Conservation (phyloP, 805 yeast species). For the Saturnispora mendoncae region DNA sequence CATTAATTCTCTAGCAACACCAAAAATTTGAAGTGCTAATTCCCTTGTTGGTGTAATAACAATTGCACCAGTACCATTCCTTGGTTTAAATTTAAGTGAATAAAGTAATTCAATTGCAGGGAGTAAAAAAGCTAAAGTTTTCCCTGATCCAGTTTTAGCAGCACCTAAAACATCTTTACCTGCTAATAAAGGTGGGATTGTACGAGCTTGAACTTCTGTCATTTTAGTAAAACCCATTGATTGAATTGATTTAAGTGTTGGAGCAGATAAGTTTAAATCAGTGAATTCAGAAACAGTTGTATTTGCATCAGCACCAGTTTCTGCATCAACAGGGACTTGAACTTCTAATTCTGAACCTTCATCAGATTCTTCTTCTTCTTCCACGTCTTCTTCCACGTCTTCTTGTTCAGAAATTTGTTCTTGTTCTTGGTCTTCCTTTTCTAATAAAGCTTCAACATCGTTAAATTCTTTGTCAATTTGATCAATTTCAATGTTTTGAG, state of each 20-base stretch:
- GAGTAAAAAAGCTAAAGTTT: slow-evolving; percentile 87
- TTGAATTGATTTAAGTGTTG: slow-evolving; percentile 70
- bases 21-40: slow-evolving; percentile 93
- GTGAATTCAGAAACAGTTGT: slow-evolving; percentile 29
- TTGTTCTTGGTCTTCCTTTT: slow-evolving; percentile 16
- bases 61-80: slow-evolving; percentile 97
- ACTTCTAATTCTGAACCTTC: slow-evolving; percentile 20
- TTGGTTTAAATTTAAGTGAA: slow-evolving; percentile 87
- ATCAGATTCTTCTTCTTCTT: slow-evolving; percentile 20
- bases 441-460: slow-evolving; percentile 45
- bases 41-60: slow-evolving; percentile 97
- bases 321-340: not conserved
- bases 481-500: slow-evolving; percentile 41
- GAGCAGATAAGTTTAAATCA: slow-evolving; percentile 63
- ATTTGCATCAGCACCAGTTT: not conserved
- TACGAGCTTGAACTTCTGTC: slow-evolving; percentile 93
- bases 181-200: slow-evolving; percentile 93
- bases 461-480: slow-evolving; percentile 49
- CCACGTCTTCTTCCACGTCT: slow-evolving; percentile 19
- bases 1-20: slow-evolving; percentile 94
- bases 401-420: slow-evolving; percentile 22
- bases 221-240: slow-evolving; percentile 86
- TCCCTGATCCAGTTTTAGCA: slow-evolving; percentile 99
- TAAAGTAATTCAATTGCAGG: slow-evolving; percentile 93
- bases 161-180: slow-evolving; percentile 98